A percentile compares a stretch with the other conserved stretches of the same genome.
phyloP scores from a whole-genome alignment of 495 filamentous ascomycete species.

The Hyaloscypha variabilis region DNA sequence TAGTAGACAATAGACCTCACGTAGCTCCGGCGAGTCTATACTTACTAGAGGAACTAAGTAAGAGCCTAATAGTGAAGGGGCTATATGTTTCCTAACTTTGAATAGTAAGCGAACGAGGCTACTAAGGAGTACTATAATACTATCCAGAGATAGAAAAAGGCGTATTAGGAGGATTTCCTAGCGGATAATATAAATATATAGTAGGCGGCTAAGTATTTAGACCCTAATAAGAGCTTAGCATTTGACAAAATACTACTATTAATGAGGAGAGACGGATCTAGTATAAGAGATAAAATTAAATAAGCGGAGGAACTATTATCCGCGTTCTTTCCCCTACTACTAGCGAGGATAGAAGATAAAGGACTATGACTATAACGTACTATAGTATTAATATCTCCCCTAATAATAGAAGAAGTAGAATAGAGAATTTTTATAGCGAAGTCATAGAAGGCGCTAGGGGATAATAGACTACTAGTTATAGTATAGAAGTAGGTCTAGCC shows the following conservation, averaged over 20 bases:
- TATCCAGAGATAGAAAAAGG: constrained; percentile 17
- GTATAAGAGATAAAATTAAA: constrained; percentile 28
- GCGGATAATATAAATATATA: constrained; percentile 24
- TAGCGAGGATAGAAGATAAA: constrained; percentile 14
- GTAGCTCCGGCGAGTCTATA: constrained; percentile 22
- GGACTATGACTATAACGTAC: constrained; percentile 22
- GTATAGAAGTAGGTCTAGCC: constrained; percentile 29
- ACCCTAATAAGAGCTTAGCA: constrained; percentile 16
- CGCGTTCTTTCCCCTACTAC: constrained; percentile 36
- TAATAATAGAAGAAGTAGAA: constrained; percentile 32
- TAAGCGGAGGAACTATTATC: constrained; percentile 18
- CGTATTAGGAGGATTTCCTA: constrained; percentile 26
- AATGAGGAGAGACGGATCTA: constrained; percentile 20
- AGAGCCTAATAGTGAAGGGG: constrained; percentile 14
- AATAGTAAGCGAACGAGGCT: constrained; percentile 14
- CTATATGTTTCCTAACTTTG: constrained; percentile 1
- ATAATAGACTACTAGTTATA: constrained; percentile 34
- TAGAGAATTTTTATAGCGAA: constrained; percentile 21
- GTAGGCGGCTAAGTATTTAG: constrained; percentile 26
- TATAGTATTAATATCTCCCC: not conserved
- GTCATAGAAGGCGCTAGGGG: constrained; percentile 33
- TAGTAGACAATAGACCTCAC: constrained; percentile 29
- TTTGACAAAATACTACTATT: constrained; percentile 25
- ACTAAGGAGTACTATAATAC: constrained; percentile 28
- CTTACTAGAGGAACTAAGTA: constrained; percentile 25